A percentile compares a stretch with the other conserved stretches of the same genome.
Evolutionary conservation across 1,284 basidiomycete genomes (phyloP).

Genomic region (Marasmius oreades): DNA sequence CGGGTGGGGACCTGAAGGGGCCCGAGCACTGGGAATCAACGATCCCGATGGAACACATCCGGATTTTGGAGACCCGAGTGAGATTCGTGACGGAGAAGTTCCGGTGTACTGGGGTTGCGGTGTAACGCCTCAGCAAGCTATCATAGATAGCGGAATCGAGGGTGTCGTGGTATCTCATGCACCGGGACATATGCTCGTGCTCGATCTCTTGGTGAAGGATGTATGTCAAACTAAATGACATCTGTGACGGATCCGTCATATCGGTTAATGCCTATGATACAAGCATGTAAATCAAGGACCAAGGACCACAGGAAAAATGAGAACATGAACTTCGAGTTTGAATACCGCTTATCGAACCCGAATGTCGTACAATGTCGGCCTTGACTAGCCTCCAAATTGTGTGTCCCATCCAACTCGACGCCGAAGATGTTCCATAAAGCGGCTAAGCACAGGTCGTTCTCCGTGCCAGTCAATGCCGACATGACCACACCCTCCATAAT

Average conservation of each 20-base stretch:
- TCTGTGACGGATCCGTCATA: neutral
- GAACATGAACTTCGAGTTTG: neutral
- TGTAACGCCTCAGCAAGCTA: constrained; percentile 1
- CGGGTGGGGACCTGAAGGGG: neutral
- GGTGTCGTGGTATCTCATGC: neutral
- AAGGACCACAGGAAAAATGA: too few species aligned
- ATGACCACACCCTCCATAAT: too few species aligned
- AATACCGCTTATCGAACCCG: too few species aligned
- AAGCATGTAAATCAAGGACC: too few species aligned
- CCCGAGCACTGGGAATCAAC: neutral
- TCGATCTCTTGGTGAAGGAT: neutral
- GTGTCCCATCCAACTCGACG: neutral
- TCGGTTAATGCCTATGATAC: too few species aligned
- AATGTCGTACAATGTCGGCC: neutral
- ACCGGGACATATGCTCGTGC: neutral
- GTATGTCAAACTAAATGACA: neutral
- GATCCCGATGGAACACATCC: neutral
- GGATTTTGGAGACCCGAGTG: neutral
- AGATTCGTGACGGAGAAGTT: neutral
- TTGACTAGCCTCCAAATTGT: neutral
- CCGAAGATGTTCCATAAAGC: neutral
- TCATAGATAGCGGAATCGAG: neutral
- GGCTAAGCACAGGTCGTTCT: too few species aligned
- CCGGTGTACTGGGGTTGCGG: constrained; percentile 2
- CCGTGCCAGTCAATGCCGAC: neutral